These are phyloP conservation scores for Globisporangium spiculum DNA, from an alignment of 352 stramenopile genomes.

Conservation along the genomic window DNA sequence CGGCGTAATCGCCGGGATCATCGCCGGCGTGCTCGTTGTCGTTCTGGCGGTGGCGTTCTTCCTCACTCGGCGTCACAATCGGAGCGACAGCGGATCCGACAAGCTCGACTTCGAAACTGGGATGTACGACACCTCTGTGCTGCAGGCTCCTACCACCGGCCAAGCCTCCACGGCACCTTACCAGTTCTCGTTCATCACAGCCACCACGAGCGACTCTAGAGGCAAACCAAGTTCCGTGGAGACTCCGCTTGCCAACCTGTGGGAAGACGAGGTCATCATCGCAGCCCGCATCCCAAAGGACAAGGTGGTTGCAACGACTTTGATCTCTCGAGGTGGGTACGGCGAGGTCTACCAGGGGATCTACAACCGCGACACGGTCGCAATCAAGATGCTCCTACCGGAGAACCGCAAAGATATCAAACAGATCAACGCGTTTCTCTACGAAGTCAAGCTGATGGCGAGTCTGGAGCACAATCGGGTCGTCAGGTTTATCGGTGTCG, in stretches of 20 bases:
- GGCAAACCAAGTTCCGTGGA: not conserved
- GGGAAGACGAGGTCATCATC: slow-evolving; percentile 38
- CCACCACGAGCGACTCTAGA: not conserved
- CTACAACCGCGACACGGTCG: slow-evolving; percentile 36
- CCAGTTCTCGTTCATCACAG: not conserved
- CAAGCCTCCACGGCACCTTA: not conserved
- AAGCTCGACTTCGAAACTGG: not conserved
- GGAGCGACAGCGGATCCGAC: not conserved
- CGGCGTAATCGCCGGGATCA: not conserved
- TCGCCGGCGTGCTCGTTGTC: not conserved
- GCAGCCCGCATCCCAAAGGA: slow-evolving; percentile 30
- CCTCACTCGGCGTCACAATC: not conserved
- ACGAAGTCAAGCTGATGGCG: slow-evolving; percentile 44
- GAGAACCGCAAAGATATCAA: slow-evolving; percentile 25
- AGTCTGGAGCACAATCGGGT: slow-evolving; percentile 36
- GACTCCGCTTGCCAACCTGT: slow-evolving; percentile 14
- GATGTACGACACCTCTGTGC: not conserved
- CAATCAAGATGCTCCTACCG: slow-evolving; percentile 40
- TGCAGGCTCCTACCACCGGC: not conserved
- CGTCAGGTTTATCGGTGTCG: slow-evolving; percentile 40
- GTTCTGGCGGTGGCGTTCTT: not conserved
- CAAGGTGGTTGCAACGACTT: slow-evolving; percentile 19
- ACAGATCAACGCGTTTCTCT: slow-evolving; percentile 38
- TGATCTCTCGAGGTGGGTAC: slow-evolving; percentile 36
- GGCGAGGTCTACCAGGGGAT: slow-evolving; percentile 38